phyloP scores from a whole-genome alignment of 2,329 filamentous ascomycete species.

The Scytalidium lignicola region DNA sequence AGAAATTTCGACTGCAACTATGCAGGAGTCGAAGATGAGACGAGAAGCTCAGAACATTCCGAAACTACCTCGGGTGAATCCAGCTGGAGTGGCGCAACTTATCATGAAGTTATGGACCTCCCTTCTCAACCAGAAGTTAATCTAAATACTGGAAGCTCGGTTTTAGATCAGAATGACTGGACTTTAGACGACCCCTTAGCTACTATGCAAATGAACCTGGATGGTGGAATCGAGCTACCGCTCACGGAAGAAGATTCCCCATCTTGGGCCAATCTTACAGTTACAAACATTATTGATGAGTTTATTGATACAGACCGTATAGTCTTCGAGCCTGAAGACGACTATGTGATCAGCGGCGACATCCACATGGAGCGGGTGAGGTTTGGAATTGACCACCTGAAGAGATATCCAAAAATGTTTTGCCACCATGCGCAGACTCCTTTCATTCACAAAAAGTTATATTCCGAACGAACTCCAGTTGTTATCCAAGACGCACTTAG shows the following conservation, averaged over 20 bases:
- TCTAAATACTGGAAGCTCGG: not conserved
- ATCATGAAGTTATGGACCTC: not conserved
- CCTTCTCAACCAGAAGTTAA: not conserved
- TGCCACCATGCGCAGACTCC: constrained; percentile 3
- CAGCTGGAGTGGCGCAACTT: not conserved
- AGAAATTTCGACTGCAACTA: not conserved
- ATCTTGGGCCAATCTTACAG: not conserved
- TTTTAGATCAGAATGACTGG: not conserved
- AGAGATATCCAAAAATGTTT: constrained; percentile 8
- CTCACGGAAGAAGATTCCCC: not conserved
- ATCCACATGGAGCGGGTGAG: constrained; percentile 4
- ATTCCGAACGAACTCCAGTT: constrained; percentile 1
- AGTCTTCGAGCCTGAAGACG: not conserved
- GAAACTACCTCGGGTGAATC: not conserved
- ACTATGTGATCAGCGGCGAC: not conserved
- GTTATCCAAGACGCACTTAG: constrained; percentile 10
- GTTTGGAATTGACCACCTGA: constrained; percentile 8
- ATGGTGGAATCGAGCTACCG: not conserved
- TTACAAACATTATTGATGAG: not conserved
- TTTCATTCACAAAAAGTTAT: constrained; percentile 12
- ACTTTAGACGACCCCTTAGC: not conserved
- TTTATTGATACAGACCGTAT: not conserved
- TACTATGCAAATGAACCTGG: not conserved
- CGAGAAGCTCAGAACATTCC: not conserved
- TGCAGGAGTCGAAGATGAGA: not conserved